phyloP scores from a whole-genome alignment of 2,329 filamentous ascomycete genomes.

The Colletotrichum sp. region DNA sequence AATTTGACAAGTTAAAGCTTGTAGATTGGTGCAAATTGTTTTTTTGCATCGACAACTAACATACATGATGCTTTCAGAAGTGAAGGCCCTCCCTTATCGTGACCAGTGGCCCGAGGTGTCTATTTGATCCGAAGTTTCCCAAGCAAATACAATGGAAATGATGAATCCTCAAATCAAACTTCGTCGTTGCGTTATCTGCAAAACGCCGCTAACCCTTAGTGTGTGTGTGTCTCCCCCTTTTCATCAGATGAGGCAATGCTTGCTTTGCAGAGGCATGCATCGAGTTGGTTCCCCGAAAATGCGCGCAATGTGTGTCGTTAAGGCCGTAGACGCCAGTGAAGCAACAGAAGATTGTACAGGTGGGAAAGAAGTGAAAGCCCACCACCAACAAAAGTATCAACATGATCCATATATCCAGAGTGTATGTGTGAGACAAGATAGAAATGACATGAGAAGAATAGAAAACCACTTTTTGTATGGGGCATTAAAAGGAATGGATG shows the following conservation, averaged over 20 bases:
- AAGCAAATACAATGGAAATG: background rate
- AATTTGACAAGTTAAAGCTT: background rate
- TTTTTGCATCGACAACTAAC: background rate
- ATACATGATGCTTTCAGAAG: conserved; percentile 2
- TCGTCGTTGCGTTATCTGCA: background rate
- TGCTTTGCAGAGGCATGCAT: background rate
- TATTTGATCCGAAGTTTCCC: background rate
- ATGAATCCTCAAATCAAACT: background rate
- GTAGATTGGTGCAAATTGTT: background rate
- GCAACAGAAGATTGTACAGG: background rate
- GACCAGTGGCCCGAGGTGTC: conserved; percentile 11
- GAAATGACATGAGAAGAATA: conserved; percentile 9
- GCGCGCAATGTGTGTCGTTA: background rate
- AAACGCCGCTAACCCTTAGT: background rate
- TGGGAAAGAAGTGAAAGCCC: background rate
- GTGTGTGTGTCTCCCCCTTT: background rate
- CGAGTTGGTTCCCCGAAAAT: background rate
- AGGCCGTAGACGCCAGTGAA: conserved; percentile 1
- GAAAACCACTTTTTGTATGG: background rate
- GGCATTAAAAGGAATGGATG: background rate
- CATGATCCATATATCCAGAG: background rate
- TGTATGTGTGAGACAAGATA: background rate
- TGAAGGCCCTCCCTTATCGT: conserved; percentile 1
- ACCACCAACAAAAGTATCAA: background rate
- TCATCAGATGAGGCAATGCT: background rate